Percentiles rank a stretch among this genome's conserved stretches.
phyloP scores from a whole-genome alignment of 345 rosid genomes.

The Lepidium aucheri region DNA sequence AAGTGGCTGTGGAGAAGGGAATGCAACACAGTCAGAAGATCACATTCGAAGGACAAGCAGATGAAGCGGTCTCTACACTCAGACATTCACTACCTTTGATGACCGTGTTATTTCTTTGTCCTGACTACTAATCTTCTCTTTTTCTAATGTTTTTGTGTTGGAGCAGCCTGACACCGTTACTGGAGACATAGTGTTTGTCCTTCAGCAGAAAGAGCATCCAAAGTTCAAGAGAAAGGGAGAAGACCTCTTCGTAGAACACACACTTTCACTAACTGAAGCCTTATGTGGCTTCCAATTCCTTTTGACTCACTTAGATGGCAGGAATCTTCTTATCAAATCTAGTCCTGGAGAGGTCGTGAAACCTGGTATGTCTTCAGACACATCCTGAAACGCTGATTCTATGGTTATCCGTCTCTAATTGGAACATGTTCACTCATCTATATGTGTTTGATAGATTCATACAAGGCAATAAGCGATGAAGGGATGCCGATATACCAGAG shows the following conservation, averaged over 20 bases:
- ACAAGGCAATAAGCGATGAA: constrained; percentile 63
- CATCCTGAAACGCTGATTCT: background rate
- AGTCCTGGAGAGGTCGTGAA: constrained; percentile 67
- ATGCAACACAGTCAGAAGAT: constrained; percentile 66
- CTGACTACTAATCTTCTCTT: background rate
- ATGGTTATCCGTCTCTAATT: background rate
- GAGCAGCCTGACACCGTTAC: constrained; percentile 66
- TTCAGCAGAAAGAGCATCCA: constrained; percentile 62
- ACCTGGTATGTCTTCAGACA: constrained; percentile 37
- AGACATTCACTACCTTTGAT: background rate
- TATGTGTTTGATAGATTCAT: constrained; percentile 35
- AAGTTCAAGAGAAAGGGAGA: constrained; percentile 70
- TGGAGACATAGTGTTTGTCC: constrained; percentile 65
- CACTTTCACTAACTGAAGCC: constrained; percentile 58
- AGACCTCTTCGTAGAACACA: constrained; percentile 69
- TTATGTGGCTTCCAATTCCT: constrained; percentile 68
- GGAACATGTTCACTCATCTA: background rate
- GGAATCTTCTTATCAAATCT: constrained; percentile 72
- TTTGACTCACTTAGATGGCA: constrained; percentile 61
- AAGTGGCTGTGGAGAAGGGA: constrained; percentile 67
- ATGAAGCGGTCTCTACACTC: constrained; percentile 49
- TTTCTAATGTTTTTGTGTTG: background rate
- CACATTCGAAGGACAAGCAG: constrained; percentile 69
- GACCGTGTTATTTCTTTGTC: background rate
- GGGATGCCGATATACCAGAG: constrained; percentile 69